Base-by-base conservation (phyloP, 108 stramenopile genomes). In the Schizochytrium sp. region DNA sequence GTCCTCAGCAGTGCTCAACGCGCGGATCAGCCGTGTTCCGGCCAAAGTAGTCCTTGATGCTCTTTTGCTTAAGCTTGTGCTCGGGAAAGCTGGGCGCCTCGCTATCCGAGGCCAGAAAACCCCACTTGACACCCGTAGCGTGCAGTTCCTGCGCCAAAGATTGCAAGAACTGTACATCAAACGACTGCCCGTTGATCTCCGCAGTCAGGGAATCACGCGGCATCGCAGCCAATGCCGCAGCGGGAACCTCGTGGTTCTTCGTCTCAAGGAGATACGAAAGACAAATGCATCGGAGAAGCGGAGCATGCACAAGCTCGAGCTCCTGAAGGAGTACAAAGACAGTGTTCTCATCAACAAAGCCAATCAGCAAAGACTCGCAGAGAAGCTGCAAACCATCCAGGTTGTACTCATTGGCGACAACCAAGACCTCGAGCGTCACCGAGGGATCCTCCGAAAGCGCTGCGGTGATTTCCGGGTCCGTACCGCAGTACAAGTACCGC, bases 401-500 rank as follows among this genome's bases (percentile, higher is more conserved):
- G 5, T 83, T 83, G 76, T 83, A 83, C 28, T 83, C 48, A 23
- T 83, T 83, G 48, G 76, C 76, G 6, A 83, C 4, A 0, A 83
- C 76, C 44, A 83, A 45, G 45, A 83, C 76, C 28, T 83, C 48
- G 25, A 83, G 51, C 45, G 76, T 53, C 4, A 83, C 45, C n/a
- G 76, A 83, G 6, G 76, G 48, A 53, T 83, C 76, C 25, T 83
- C 51, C 16, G 48, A 53, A 16, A 83, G 76, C 19, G 76, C 51
- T 6, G 45, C 51, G 45, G n/a, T 53, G n/a, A 83, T 25, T 45
- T 83, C 76, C 25, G n/a, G 23, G 76, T 83, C 76, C 0, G 51
- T 47, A 16, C 76, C 76, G 23, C 76, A 83, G 76, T 83, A 83
- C 28, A 83, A 45, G 51, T 83, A 83, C 19, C 76, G 76, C 76